phyloP scores from a whole-genome alignment of 768 basidiomycete species.

The Hygrophorus pudorinus region DNA sequence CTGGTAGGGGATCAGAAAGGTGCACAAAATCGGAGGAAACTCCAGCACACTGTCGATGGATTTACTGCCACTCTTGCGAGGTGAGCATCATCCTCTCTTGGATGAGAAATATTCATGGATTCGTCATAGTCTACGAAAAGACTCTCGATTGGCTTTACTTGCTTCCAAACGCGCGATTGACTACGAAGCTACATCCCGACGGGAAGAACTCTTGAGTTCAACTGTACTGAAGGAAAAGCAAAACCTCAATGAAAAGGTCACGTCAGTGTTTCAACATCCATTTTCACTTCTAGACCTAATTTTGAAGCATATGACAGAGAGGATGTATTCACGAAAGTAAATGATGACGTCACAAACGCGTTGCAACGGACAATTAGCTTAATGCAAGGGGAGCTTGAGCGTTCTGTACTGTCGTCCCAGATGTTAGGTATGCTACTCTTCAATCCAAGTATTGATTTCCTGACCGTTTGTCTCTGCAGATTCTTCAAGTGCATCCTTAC shows the following conservation, averaged over 20 bases:
- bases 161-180: conserved; percentile 69
- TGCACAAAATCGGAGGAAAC: conserved; percentile 37
- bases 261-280: conserved; percentile 31
- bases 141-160: conserved; percentile 59
- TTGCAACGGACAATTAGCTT: conserved; percentile 73
- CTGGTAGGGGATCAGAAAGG: conserved; percentile 65
- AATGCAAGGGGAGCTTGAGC: conserved; percentile 90
- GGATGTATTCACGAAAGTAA: conserved; percentile 83
- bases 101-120: neutral
- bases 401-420: conserved; percentile 77
- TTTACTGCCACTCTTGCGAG: conserved; percentile 35
- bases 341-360: conserved; percentile 79
- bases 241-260: conserved; percentile 44
- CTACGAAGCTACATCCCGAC: conserved; percentile 41
- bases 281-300: neutral
- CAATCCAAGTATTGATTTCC: neutral
- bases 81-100: conserved; percentile 26
- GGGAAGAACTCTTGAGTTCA: conserved; percentile 61
- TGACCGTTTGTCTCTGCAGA: conserved; percentile 34
- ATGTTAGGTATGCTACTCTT: conserved; percentile 52
- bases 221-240: conserved; percentile 39
- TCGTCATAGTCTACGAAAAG: conserved; percentile 42
- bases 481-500: conserved; percentile 67
- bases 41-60: conserved; percentile 39
- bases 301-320: conserved; percentile 34